Evolutionary conservation across 1,284 basidiomycete genomes (phyloP).

Genomic region (Ustilago nuda): DNA sequence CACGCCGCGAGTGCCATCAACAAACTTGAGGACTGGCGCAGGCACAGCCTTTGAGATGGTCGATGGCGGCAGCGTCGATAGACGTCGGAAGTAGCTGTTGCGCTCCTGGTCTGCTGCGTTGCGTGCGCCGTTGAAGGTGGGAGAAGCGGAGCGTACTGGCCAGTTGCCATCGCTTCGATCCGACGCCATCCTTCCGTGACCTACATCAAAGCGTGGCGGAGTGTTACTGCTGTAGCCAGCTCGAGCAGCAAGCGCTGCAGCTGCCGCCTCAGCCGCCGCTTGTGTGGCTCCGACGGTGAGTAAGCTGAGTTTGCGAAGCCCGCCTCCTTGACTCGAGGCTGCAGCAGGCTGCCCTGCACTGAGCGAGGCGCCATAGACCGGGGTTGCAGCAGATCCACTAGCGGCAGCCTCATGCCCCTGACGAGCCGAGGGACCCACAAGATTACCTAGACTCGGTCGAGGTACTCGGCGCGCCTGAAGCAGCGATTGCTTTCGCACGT

Average conservation of each 20-base stretch:
- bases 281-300: slow-evolving; percentile 59
- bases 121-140: slow-evolving; percentile 74
- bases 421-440: slow-evolving; percentile 6
- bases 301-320: slow-evolving; percentile 60
- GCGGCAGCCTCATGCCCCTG: slow-evolving; percentile 14
- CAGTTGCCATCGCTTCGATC: slow-evolving; percentile 33
- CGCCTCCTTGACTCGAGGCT: slow-evolving; percentile 27
- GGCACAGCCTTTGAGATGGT: slow-evolving; percentile 80
- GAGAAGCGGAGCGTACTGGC: slow-evolving; percentile 39
- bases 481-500: slow-evolving; percentile 10
- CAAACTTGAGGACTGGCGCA: slow-evolving; percentile 77
- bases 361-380: neutral
- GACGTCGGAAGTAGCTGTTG: slow-evolving; percentile 87
- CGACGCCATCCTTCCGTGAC: slow-evolving; percentile 42
- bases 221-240: slow-evolving; percentile 39
- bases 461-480: slow-evolving; percentile 28
- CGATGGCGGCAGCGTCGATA: slow-evolving; percentile 79
- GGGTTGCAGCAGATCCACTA: neutral
- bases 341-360: slow-evolving; percentile 4
- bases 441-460: slow-evolving; percentile 24
- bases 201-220: slow-evolving; percentile 35
- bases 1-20: slow-evolving; percentile 90
- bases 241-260: slow-evolving; percentile 49
- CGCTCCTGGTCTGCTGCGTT: slow-evolving; percentile 75
- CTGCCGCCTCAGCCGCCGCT: slow-evolving; percentile 60